Conservation (phyloP, 495 filamentous ascomycete species). For the Hyphodiscus hymeniophilus region DNA sequence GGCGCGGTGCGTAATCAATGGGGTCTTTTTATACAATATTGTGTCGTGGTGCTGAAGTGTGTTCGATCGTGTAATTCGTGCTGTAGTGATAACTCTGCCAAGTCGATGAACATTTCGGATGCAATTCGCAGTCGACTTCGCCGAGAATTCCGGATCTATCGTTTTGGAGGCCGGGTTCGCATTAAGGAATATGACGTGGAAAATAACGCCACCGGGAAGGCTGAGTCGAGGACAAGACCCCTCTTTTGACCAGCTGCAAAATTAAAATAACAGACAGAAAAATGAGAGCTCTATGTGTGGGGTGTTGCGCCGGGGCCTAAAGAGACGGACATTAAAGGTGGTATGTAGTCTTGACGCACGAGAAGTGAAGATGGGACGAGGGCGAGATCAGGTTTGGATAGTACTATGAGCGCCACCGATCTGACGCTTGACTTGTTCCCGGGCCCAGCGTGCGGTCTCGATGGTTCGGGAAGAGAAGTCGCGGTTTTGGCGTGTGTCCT, state of each 20-base stretch:
- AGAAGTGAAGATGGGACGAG: neutral
- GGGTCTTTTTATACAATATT: neutral
- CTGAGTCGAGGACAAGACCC: neutral
- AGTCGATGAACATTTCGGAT: neutral
- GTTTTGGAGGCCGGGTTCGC: neutral
- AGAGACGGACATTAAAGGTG: conserved; percentile 14
- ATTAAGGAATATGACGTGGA: neutral
- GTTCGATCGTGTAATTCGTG: neutral
- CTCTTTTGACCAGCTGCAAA: neutral
- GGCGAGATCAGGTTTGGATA: conserved; percentile 20
- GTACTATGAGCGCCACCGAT: conserved; percentile 40
- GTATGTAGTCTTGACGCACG: conserved; percentile 10
- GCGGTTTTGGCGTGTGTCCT: conserved; percentile 76
- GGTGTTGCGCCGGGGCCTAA: conserved; percentile 19
- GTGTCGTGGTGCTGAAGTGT: neutral
- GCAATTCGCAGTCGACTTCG: neutral
- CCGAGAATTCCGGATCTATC: neutral
- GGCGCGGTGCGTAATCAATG: neutral
- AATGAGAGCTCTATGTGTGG: conserved; percentile 18
- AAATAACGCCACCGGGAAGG: neutral
- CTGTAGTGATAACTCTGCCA: neutral
- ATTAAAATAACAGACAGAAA: neutral
- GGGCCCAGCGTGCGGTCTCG: conserved; percentile 93
- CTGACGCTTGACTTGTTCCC: conserved; percentile 95
- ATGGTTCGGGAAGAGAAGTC: conserved; percentile 77